These are phyloP conservation scores for Carex kokanica DNA, from an alignment of 176 grass and related monocot species.

Conservation along the genomic window DNA sequence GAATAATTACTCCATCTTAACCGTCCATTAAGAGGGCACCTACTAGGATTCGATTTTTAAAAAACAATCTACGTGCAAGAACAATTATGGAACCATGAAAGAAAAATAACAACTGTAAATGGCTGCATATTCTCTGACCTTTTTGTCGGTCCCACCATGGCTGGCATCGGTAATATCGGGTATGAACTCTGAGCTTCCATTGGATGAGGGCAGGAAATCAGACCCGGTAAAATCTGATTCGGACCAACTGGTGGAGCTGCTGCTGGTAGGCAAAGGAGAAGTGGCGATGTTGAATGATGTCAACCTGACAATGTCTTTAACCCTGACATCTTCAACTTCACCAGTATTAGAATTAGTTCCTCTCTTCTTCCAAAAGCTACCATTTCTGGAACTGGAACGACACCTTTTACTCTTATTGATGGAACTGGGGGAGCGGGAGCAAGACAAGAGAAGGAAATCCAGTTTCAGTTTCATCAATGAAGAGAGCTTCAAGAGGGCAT, in stretches of 20 bases:
- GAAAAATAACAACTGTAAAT: neutral
- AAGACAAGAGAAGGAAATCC: conserved; percentile 30
- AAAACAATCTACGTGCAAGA: neutral
- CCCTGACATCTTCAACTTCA: conserved; percentile 1
- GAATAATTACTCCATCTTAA: neutral
- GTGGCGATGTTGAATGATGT: conserved; percentile 12
- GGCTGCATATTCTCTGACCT: neutral
- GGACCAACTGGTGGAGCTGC: neutral
- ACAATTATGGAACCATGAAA: too few relatives aligned
- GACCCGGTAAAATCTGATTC: conserved; percentile 21
- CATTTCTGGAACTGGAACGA: neutral
- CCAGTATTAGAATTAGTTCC: too few relatives aligned
- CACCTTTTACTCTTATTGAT: conserved; percentile 23
- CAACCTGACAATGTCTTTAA: conserved; percentile 13
- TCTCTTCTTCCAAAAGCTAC: conserved; percentile 24
- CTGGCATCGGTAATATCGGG: neutral
- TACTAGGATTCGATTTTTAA: neutral
- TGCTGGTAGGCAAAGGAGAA: conserved; percentile 21
- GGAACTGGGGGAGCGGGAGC: conserved; percentile 1
- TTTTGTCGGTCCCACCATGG: neutral
- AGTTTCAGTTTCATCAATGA: conserved; percentile 29
- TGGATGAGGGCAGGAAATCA: conserved; percentile 27
- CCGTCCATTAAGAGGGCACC: neutral
- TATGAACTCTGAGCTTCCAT: conserved; percentile 14
- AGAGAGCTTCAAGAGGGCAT: conserved; percentile 44